These are phyloP conservation scores for Thelonectria blattea DNA, from an alignment of 2,329 filamentous ascomycete species.

Conservation along the genomic window DNA sequence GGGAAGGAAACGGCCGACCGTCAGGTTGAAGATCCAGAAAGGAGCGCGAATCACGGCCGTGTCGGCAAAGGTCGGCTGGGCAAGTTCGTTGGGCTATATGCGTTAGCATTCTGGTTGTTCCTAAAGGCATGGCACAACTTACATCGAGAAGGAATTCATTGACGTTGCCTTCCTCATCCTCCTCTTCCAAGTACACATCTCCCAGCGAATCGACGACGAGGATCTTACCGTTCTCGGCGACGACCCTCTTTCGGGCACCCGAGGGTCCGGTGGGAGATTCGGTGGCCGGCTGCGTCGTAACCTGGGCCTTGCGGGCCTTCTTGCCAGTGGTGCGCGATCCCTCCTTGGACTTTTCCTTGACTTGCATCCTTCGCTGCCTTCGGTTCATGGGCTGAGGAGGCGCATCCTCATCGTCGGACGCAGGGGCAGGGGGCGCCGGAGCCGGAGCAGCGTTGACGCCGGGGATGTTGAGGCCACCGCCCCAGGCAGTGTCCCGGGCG, in stretches of 20 bases:
- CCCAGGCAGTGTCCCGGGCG: conserved; percentile 88
- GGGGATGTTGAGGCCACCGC: conserved; percentile 77
- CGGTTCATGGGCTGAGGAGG: conserved; percentile 73
- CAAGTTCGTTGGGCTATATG: conserved; percentile 77
- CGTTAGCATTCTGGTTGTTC: conserved; percentile 30
- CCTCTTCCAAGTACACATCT: conserved; percentile 93
- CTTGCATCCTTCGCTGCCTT: conserved; percentile 85
- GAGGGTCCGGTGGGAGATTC: conserved; percentile 59
- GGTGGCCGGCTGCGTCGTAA: conserved; percentile 49
- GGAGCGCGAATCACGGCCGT: conserved; percentile 85
- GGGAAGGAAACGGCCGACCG: conserved; percentile 57
- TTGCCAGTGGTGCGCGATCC: conserved; percentile 62
- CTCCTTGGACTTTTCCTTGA: conserved; percentile 74
- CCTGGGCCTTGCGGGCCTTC: conserved; percentile 48
- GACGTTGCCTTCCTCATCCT: conserved; percentile 83
- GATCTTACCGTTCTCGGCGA: conserved; percentile 94
- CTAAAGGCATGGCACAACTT: conserved; percentile 47
- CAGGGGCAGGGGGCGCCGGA: conserved; percentile 50
- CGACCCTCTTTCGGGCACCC: conserved; percentile 83
- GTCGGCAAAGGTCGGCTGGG: conserved; percentile 76
- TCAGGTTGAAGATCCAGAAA: conserved; percentile 69
- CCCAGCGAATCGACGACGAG: conserved; percentile 90
- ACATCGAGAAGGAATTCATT: conserved; percentile 89
- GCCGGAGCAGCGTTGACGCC: conserved; percentile 61
- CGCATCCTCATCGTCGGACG: conserved; percentile 56